A percentile compares a stretch with the other conserved stretches of the same genome.
phyloP scores from a whole-genome alignment of 306 rosid genomes.

The Aeschynomene evenia region DNA sequence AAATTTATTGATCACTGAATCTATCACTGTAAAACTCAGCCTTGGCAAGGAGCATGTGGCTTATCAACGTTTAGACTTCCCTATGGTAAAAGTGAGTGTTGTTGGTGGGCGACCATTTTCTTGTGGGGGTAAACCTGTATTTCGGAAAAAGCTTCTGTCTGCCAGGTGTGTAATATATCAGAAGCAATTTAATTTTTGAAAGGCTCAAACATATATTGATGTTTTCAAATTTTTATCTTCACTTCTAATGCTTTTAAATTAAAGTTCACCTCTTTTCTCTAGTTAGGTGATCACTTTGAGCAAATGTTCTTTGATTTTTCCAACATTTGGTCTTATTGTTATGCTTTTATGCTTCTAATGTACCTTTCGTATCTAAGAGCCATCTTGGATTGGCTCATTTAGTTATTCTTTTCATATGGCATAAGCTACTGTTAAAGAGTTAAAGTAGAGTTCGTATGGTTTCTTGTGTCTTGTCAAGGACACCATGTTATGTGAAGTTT shows the following conservation, averaged over 20 bases:
- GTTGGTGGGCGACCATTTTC: constrained; percentile 97
- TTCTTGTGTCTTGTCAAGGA: constrained; percentile 16
- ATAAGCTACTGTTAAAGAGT: not conserved
- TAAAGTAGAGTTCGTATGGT: constrained; percentile 25
- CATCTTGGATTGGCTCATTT: not conserved
- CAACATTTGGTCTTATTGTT: not conserved
- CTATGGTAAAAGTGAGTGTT: constrained; percentile 65
- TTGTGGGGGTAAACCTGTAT: constrained; percentile 62
- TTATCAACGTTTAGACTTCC: constrained; percentile 70
- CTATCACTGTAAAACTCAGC: constrained; percentile 49
- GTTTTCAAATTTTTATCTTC: constrained; percentile 27
- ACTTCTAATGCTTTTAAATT: constrained; percentile 11
- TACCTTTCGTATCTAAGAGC: constrained; percentile 6
- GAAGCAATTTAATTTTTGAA: constrained; percentile 19
- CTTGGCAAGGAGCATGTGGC: constrained; percentile 83
- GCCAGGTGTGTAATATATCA: constrained; percentile 60
- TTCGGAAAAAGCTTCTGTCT: constrained; percentile 58
- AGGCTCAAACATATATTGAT: constrained; percentile 11
- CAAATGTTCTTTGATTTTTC: not conserved
- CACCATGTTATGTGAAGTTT: constrained; percentile 26
- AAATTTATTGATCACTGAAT: constrained; percentile 34
- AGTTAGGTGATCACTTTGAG: constrained; percentile 8
- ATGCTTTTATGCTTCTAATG: constrained; percentile 16
- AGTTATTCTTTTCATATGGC: constrained; percentile 5
- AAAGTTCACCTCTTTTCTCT: constrained; percentile 6